Percentiles rank a stretch among this genome's conserved stretches.
phyloP scores from a whole-genome alignment of 495 filamentous ascomycete species.

The Thozetella sp. region DNA sequence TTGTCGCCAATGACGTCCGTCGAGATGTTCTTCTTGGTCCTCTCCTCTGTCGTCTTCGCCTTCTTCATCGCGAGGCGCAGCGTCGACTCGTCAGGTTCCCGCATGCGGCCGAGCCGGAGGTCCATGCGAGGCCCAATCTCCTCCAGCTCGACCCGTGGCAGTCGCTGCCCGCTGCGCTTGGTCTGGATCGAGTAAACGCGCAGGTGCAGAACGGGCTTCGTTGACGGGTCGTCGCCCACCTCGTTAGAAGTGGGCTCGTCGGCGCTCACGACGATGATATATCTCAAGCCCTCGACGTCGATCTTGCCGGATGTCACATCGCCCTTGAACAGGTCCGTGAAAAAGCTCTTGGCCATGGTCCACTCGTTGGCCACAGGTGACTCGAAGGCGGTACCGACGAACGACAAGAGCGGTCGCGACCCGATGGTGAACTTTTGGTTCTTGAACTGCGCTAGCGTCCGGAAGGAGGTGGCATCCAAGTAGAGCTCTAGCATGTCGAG shows the following conservation, averaged over 20 bases:
- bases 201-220: slow-evolving; percentile 74
- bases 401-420: slow-evolving; percentile 83
- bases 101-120: slow-evolving; percentile 81
- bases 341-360: slow-evolving; percentile 81
- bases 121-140: slow-evolving; percentile 96
- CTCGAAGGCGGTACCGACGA: slow-evolving; percentile 85
- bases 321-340: slow-evolving; percentile 86
- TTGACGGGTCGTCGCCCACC: slow-evolving; percentile 45
- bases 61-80: slow-evolving; percentile 91
- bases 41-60: slow-evolving; percentile 71
- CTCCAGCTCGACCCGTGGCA: slow-evolving; percentile 90
- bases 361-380: slow-evolving; percentile 71
- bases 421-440: slow-evolving; percentile 80
- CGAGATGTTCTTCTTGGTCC: slow-evolving; percentile 92
- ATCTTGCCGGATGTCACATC: slow-evolving; percentile 65
- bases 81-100: slow-evolving; percentile 72
- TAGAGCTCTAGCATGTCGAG: slow-evolving; percentile 92
- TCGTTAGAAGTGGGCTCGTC: slow-evolving; percentile 58
- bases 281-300: slow-evolving; percentile 93
- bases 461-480: slow-evolving; percentile 68
- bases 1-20: slow-evolving; percentile 95
- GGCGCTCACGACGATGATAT: slow-evolving; percentile 78
- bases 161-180: slow-evolving; percentile 79
- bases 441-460: slow-evolving; percentile 76
- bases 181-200: slow-evolving; percentile 84